These are phyloP conservation scores for Mentha longifolia DNA, from an alignment of 257 asterid species.

Conservation along the genomic window DNA sequence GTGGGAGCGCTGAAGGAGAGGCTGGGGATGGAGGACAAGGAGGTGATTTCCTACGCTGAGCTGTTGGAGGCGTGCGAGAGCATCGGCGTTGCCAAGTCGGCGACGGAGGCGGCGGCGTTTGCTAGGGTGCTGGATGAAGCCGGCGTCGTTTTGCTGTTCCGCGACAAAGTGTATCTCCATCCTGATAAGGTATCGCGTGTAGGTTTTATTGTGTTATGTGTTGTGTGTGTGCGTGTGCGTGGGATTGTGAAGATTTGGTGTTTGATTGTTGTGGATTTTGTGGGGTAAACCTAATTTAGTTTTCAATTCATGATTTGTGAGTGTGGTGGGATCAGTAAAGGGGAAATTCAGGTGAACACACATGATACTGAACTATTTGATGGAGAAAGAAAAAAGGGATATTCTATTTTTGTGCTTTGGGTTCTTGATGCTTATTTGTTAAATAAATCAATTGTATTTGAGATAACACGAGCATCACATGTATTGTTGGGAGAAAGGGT, in stretches of 20 bases:
- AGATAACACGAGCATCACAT: constrained; percentile 3
- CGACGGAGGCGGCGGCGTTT: constrained; percentile 73
- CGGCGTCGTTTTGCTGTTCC: constrained; percentile 82
- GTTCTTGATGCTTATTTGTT: neutral
- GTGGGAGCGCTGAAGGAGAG: constrained; percentile 76
- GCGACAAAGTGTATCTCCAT: constrained; percentile 86
- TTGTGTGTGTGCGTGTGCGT: neutral
- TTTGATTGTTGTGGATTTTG: constrained; percentile 4
- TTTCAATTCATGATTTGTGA: constrained; percentile 17
- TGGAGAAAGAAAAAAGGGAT: neutral
- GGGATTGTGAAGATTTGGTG: neutral
- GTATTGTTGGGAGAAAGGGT: constrained; percentile 15
- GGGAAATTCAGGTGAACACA: constrained; percentile 21
- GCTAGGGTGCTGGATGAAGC: constrained; percentile 92
- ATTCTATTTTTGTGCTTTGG: constrained; percentile 14
- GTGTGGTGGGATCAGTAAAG: constrained; percentile 17
- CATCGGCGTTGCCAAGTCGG: constrained; percentile 73
- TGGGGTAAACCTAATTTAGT: constrained; percentile 35
- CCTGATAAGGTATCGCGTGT: constrained; percentile 69
- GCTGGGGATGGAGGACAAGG: constrained; percentile 71
- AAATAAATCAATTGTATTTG: neutral
- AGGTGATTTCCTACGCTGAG: constrained; percentile 67
- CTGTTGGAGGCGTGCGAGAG: constrained; percentile 66
- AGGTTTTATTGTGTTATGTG: neutral
- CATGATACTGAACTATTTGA: neutral